Evolutionary conservation across 768 basidiomycete species (phyloP).

Genomic region (Amanita rubescens): DNA sequence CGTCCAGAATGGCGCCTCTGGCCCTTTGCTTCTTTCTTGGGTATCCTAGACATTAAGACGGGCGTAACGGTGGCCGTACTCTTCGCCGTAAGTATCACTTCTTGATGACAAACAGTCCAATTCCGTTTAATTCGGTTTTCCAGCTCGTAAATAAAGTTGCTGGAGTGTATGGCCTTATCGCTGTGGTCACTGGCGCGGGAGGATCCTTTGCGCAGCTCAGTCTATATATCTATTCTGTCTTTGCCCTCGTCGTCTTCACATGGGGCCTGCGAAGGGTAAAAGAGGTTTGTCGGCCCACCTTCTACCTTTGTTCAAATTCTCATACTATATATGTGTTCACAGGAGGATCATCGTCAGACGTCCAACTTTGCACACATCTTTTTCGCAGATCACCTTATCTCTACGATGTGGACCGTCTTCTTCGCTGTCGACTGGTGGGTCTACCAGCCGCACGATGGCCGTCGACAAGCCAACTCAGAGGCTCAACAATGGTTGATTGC

Average conservation of each 20-base stretch:
- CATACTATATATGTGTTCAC: constrained; percentile 11
- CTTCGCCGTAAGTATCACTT: constrained; percentile 63
- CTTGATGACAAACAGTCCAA: not conserved
- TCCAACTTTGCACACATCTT: constrained; percentile 90
- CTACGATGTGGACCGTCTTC: constrained; percentile 86
- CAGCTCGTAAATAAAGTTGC: constrained; percentile 96
- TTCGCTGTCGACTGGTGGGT: constrained; percentile 90
- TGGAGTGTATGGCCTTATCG: constrained; percentile 93
- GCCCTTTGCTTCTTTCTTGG: constrained; percentile 78
- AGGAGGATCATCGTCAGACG: constrained; percentile 86
- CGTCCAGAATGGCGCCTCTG: constrained; percentile 79
- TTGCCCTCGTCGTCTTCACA: constrained; percentile 68
- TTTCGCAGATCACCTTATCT: constrained; percentile 85
- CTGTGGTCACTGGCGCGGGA: constrained; percentile 83
- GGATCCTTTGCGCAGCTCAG: constrained; percentile 89
- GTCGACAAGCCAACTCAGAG: constrained; percentile 67
- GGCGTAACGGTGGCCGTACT: constrained; percentile 84
- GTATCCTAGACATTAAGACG: constrained; percentile 88
- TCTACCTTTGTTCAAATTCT: constrained; percentile 4
- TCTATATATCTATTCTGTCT: constrained; percentile 88
- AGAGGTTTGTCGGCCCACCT: constrained; percentile 46
- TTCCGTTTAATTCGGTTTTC: constrained; percentile 4
- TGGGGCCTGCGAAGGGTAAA: constrained; percentile 89
- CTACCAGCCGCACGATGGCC: constrained; percentile 88
- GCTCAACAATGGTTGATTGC: constrained; percentile 86